These are phyloP conservation scores for Simplicillium sp. DNA, from an alignment of 2,329 filamentous ascomycete genomes.

Conservation along the genomic window DNA sequence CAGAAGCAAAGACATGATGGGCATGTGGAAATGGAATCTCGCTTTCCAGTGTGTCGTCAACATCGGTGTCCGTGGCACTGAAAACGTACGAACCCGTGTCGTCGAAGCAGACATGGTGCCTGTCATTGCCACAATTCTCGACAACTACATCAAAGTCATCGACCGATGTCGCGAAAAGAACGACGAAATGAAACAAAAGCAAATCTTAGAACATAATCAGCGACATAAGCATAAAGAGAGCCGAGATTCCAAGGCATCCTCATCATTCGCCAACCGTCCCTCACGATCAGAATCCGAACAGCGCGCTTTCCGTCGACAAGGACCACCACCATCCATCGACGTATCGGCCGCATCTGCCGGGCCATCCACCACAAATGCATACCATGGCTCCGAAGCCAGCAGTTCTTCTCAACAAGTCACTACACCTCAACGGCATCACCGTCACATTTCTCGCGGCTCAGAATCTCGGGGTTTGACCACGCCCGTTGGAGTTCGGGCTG, in stretches of 20 bases:
- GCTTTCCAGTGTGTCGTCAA: constrained; percentile 99
- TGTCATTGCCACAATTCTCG: constrained; percentile 93
- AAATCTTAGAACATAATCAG: constrained; percentile 42
- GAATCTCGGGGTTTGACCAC: neutral
- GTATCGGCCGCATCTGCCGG: constrained; percentile 33
- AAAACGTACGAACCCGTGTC: constrained; percentile 85
- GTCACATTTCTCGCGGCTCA: constrained; percentile 8
- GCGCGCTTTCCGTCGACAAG: constrained; percentile 62
- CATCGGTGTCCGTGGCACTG: constrained; percentile 91
- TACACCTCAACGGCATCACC: constrained; percentile 28
- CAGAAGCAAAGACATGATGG: constrained; percentile 96
- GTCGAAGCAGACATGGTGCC: constrained; percentile 99
- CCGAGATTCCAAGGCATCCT: constrained; percentile 36
- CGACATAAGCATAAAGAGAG: constrained; percentile 32
- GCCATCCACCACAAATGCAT: constrained; percentile 21
- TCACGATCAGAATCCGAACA: constrained; percentile 47
- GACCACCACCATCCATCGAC: constrained; percentile 64
- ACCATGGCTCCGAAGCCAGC: constrained; percentile 14
- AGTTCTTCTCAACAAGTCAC: constrained; percentile 8
- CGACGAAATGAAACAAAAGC: constrained; percentile 71
- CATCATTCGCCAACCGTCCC: constrained; percentile 45
- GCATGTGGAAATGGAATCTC: constrained; percentile 99
- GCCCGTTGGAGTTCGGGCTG: constrained; percentile 16
- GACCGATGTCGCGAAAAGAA: constrained; percentile 83
- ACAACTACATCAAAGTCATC: constrained; percentile 96